phyloP scores from a whole-genome alignment of 805 yeast species.

The Starmerella cellae region DNA sequence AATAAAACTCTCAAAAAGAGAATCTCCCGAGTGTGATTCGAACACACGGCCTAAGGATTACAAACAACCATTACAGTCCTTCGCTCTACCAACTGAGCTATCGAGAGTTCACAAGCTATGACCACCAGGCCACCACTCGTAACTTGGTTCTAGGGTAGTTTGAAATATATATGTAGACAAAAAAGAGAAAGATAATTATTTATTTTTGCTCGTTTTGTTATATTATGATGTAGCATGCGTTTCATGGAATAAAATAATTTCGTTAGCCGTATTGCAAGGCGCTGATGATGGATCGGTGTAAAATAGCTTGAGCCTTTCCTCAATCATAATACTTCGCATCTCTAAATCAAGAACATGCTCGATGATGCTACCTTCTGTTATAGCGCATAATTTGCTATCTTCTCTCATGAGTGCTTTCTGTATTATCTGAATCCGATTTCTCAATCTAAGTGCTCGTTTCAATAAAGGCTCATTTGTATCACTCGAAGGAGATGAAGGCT shows the following conservation, averaged over 20 bases:
- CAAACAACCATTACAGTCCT: constrained; percentile 22
- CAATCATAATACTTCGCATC: neutral
- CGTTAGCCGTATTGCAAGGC: neutral
- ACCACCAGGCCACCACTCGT: constrained; percentile 1
- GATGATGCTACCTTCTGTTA: neutral
- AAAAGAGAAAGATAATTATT: no score
- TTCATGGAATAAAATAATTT: neutral
- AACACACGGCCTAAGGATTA: constrained; percentile 23
- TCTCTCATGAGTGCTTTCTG: no score
- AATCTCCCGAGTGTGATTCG: constrained; percentile 23
- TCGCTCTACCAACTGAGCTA: constrained; percentile 26
- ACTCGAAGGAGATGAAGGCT: neutral
- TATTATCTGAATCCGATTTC: neutral
- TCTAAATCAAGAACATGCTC: neutral
- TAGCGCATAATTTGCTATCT: neutral
- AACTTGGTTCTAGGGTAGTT: neutral
- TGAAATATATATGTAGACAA: neutral
- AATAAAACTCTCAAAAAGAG: constrained; percentile 3
- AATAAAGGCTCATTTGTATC: neutral
- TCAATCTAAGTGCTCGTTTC: neutral
- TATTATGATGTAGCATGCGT: no score
- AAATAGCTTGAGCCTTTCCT: neutral
- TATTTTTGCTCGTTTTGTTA: no score
- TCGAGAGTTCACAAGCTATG: constrained; percentile 16
- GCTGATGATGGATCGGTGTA: neutral